Conservation (phyloP, 768 basidiomycete genomes). For the Tylopilus sp. region DNA sequence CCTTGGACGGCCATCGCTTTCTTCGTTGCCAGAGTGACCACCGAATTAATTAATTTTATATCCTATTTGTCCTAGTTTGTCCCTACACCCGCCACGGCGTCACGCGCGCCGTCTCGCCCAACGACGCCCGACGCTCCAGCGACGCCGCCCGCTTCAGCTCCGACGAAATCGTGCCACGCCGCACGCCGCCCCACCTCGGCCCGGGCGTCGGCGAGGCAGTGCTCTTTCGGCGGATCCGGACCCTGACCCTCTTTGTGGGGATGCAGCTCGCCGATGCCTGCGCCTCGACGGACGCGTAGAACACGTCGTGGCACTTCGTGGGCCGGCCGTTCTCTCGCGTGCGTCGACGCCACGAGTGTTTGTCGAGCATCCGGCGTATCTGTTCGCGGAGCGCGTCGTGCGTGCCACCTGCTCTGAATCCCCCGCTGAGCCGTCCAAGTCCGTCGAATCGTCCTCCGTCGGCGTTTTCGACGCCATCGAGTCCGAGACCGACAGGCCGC, state of each 20-base stretch:
- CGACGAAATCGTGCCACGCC: conserved; percentile 27
- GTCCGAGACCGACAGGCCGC: conserved; percentile 22
- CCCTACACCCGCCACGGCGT: conserved; percentile 18
- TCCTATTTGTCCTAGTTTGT: conserved; percentile 19
- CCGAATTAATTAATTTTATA: not conserved
- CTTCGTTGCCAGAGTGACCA: conserved; percentile 3
- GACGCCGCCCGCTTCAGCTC: conserved; percentile 30
- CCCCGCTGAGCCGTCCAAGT: conserved; percentile 27
- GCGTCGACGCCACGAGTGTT: conserved; percentile 19
- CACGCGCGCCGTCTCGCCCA: conserved; percentile 4
- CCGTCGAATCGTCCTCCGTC: conserved; percentile 29
- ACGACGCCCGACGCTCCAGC: conserved; percentile 23
- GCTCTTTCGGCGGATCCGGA: conserved; percentile 15
- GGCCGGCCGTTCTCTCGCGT: conserved; percentile 19
- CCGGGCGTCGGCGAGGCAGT: conserved; percentile 23
- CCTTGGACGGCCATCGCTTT: not conserved
- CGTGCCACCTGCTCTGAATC: conserved; percentile 13
- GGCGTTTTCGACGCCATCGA: conserved; percentile 23
- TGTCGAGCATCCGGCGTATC: conserved; percentile 19
- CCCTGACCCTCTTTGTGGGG: conserved; percentile 4
- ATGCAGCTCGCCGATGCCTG: not conserved
- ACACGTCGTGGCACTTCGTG: conserved; percentile 24
- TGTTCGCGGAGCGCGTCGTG: conserved; percentile 17
- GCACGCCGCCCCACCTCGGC: not conserved
- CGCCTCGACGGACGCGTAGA: conserved; percentile 21